phyloP scores from a whole-genome alignment of 2,329 filamentous ascomycete species.

The Paracorniculantispora psalliotae region DNA sequence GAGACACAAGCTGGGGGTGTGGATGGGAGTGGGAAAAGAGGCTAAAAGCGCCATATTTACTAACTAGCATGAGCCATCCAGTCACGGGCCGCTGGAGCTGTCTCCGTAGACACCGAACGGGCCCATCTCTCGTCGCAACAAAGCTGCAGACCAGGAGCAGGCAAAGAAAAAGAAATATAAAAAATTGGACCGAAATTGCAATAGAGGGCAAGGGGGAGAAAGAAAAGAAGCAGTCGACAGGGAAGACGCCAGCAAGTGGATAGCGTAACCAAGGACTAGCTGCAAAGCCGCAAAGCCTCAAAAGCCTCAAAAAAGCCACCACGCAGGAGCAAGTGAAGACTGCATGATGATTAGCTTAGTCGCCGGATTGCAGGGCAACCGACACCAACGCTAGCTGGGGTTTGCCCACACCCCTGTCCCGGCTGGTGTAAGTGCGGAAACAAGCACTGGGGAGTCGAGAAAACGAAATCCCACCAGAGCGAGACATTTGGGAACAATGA shows the following conservation, averaged over 20 bases:
- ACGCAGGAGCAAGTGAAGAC: not conserved
- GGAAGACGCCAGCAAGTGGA: not conserved
- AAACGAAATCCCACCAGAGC: slow-evolving; percentile 7
- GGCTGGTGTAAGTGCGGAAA: slow-evolving; percentile 9
- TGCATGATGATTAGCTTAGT: not conserved
- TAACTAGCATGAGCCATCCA: not conserved
- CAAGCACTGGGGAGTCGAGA: slow-evolving; percentile 6
- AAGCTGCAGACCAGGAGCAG: not conserved
- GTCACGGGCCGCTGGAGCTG: not conserved
- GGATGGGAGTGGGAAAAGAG: not conserved
- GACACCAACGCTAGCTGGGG: not conserved
- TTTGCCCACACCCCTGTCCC: not conserved
- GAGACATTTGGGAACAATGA: slow-evolving; percentile 10
- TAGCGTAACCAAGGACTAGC: not conserved
- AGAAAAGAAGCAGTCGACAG: not conserved
- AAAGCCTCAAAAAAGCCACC: too few species aligned
- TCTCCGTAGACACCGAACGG: not conserved
- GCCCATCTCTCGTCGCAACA: not conserved
- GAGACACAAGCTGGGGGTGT: not conserved
- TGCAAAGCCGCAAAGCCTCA: slow-evolving; percentile 7
- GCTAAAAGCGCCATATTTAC: not conserved
- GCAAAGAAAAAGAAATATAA: not conserved
- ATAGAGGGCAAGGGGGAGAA: not conserved
- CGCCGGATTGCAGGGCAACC: not conserved
- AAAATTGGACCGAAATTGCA: not conserved